A percentile compares a stretch with the other conserved stretches of the same genome.
Conservation (phyloP, 495 filamentous ascomycete species). For the Penicillium waksmanii region DNA sequence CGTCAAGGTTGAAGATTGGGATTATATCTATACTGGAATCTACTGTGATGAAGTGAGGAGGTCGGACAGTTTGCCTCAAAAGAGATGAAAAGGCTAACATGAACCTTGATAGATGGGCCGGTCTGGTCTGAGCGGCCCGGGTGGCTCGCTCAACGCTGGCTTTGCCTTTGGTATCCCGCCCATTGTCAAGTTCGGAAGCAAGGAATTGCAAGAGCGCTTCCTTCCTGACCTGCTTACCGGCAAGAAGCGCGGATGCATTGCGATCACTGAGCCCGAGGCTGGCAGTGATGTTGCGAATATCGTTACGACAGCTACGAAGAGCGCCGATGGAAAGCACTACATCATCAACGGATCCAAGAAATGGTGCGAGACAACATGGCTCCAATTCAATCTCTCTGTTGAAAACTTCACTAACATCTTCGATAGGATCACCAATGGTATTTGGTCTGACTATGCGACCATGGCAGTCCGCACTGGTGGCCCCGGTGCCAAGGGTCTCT, state of each 20-base stretch:
- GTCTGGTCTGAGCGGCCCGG: slow-evolving; percentile 64
- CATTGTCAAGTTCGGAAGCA: slow-evolving; percentile 67
- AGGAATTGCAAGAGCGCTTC: slow-evolving; percentile 61
- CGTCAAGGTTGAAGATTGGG: slow-evolving; percentile 75
- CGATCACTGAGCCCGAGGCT: slow-evolving; percentile 76
- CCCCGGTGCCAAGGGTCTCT: slow-evolving; percentile 62
- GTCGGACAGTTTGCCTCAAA: neutral
- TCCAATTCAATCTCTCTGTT: neutral
- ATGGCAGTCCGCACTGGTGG: slow-evolving; percentile 82
- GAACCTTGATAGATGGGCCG: slow-evolving; percentile 55
- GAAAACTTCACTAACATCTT: neutral
- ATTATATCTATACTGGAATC: slow-evolving; percentile 71
- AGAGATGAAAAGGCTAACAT: neutral
- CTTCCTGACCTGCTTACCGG: slow-evolving; percentile 70
- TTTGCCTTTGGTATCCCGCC: slow-evolving; percentile 74
- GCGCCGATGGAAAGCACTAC: slow-evolving; percentile 65
- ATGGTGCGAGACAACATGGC: slow-evolving; percentile 49
- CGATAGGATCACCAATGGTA: slow-evolving; percentile 71
- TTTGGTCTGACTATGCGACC: slow-evolving; percentile 71
- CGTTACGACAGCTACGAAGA: slow-evolving; percentile 66
- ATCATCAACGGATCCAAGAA: slow-evolving; percentile 79
- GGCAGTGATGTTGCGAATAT: slow-evolving; percentile 76
- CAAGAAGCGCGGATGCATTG: slow-evolving; percentile 69
- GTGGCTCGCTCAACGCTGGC: slow-evolving; percentile 64
- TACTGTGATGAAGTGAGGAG: slow-evolving; percentile 62